Percentiles rank a stretch among this genome's conserved stretches.
phyloP scores from a whole-genome alignment of 169 alveolate species.

The Eimeria maxima region DNA sequence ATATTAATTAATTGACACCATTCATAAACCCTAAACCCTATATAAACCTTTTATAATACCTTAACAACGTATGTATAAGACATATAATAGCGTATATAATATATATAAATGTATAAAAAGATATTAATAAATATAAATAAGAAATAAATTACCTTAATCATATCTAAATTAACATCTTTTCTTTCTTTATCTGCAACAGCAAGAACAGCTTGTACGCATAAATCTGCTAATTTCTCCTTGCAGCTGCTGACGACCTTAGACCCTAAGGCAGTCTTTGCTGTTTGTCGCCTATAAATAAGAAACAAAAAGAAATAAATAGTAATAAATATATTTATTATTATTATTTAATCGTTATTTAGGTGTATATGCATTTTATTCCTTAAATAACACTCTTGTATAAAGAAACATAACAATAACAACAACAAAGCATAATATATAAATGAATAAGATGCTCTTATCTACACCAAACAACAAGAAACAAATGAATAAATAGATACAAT shows the following conservation, averaged over 20 bases:
- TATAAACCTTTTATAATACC: background rate
- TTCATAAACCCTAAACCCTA: background rate
- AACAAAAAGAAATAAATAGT: background rate
- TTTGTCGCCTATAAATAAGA: conserved; percentile 88
- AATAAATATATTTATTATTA: too few relatives aligned
- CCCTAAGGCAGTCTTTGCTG: conserved; percentile 98
- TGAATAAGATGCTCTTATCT: too few relatives aligned
- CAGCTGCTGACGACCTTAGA: conserved; percentile 96
- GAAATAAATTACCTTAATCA: conserved; percentile 93
- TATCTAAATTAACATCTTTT: conserved; percentile 99
- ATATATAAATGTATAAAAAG: too few relatives aligned
- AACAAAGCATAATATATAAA: too few relatives aligned
- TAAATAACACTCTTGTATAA: background rate
- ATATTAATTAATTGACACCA: too few relatives aligned
- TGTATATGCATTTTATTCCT: background rate
- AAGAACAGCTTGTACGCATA: conserved; percentile 99
- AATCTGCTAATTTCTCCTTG: conserved; percentile 84
- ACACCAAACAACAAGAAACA: too few relatives aligned
- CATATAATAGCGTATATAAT: too few relatives aligned
- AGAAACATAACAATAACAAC: too few relatives aligned
- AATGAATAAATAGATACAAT: too few relatives aligned
- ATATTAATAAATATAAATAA: background rate
- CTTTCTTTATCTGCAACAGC: conserved; percentile 98
- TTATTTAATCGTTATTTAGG: background rate
- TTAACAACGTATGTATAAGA: too few relatives aligned